Evolutionary conservation across 441 rosid species (phyloP).

Genomic region (Monsonia emarginata): DNA sequence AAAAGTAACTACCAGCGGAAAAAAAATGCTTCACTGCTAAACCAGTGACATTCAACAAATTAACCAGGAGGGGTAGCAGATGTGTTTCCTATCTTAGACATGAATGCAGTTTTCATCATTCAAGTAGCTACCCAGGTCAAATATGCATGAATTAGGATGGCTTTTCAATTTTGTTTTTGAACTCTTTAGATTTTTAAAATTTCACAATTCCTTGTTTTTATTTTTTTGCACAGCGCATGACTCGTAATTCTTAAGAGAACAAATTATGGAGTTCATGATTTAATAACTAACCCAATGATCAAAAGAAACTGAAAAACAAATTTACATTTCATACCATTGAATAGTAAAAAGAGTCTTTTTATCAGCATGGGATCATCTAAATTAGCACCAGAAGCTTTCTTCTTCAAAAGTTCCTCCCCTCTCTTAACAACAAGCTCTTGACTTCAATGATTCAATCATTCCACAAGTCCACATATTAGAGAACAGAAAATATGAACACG

Average conservation of each 20-base stretch:
- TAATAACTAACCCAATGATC: background rate
- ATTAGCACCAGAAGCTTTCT: slow-evolving; percentile 59
- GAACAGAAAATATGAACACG: slow-evolving; percentile 12
- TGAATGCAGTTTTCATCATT: background rate
- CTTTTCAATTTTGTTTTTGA: too few relatives aligned
- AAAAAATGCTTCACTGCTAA: background rate
- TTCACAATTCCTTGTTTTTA: background rate
- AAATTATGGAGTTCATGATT: background rate
- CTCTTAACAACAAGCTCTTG: slow-evolving; percentile 79
- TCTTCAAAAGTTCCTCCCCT: slow-evolving; percentile 88
- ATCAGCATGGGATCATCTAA: slow-evolving; percentile 68
- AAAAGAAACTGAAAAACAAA: slow-evolving; percentile 6
- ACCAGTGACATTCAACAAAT: background rate
- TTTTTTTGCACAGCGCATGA: background rate
- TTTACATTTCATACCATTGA: slow-evolving; percentile 49
- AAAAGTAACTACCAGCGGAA: background rate
- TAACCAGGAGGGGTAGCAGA: background rate
- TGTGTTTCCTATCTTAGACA: too few relatives aligned
- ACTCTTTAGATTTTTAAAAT: background rate
- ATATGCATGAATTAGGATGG: background rate
- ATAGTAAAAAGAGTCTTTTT: slow-evolving; percentile 56
- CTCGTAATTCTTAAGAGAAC: background rate
- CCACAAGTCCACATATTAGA: slow-evolving; percentile 24
- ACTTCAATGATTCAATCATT: slow-evolving; percentile 38
- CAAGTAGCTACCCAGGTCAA: background rate